Base-by-base conservation (phyloP, 129 eudicot species). In the Oenanthe sinensis region DNA sequence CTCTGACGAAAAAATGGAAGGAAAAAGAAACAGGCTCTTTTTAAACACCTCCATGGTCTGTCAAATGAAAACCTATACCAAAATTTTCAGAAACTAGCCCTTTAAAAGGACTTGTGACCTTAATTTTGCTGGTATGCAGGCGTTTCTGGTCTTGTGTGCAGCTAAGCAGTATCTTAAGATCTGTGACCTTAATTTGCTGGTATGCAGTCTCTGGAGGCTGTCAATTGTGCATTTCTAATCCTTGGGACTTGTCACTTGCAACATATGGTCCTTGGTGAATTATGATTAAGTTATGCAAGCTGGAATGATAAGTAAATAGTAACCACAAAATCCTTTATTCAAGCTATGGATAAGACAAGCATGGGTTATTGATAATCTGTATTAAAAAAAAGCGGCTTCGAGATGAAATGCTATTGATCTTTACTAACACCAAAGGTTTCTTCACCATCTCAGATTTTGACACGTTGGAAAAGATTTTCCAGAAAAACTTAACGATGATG, bases 131-230 rank as follows among this genome's bases (percentile, higher is more conserved):
- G 42, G 42, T 39, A 2, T 39, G 42, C 42, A 39, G 42, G 4
- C 5, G 42, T 4, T 39, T 39, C 2, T 3, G 42, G 42, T 39
- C 42, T 39, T 39, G 42, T 39, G 50, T 0, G 81, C 77, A 70
- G 90, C 90, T 4, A 75, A 82, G 77, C 84, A 45, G 7, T 63
- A 82, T 37, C 79, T 87, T 77, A 82, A 81, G 17, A 77, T 79
- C 15, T 58, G 82, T 74, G 85, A 79, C n/a, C 79, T 43, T 26
- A 78, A 75, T 40, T 85, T 82, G 83, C 85, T 40, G 63, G 72
- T 20, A 75, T 83, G 50, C 83, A 85, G 3, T 75, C 85, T 8
- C 83, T 42, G 8, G 79, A 82, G 50, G 83, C 81, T 19, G 67
- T 76, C 5, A 81, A 79, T 39, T 39, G 72, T 76, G 82, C 49